Evolutionary conservation across 306 rosid genomes (phyloP).

Genomic region (Cucumis cinereus): DNA sequence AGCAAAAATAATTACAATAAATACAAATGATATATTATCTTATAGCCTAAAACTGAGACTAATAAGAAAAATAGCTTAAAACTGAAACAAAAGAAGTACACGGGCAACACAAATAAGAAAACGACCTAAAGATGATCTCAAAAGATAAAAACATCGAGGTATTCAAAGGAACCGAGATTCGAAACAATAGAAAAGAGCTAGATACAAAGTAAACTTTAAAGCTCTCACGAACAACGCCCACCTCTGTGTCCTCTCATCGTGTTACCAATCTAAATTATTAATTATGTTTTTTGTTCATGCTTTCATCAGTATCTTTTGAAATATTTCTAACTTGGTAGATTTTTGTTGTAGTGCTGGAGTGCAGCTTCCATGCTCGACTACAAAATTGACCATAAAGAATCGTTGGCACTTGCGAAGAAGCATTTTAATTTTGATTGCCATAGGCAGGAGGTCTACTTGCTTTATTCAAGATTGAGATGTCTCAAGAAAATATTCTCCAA

Average conservation of each 20-base stretch:
- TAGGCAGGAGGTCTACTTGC: constrained; percentile 42
- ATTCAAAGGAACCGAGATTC: no score
- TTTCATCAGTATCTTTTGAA: background rate
- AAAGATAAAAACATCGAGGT: no score
- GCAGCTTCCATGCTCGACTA: constrained; percentile 44
- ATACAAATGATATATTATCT: no score
- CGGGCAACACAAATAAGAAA: no score
- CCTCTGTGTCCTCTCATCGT: background rate
- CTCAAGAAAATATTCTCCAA: constrained; percentile 42
- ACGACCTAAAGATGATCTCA: no score
- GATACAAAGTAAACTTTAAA: no score
- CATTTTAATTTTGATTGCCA: constrained; percentile 50
- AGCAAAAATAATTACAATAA: no score
- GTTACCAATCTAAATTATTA: background rate
- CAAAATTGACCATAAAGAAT: constrained; percentile 48
- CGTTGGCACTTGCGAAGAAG: constrained; percentile 47
- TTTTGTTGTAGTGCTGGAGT: constrained; percentile 61
- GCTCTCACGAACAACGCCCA: background rate
- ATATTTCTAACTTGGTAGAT: constrained; percentile 1
- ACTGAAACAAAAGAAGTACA: no score
- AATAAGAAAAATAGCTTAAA: no score
- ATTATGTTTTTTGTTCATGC: background rate
- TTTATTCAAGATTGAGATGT: constrained; percentile 53
- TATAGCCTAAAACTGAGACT: no score
- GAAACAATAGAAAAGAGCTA: no score